These are phyloP conservation scores for Zalerion maritima DNA, from an alignment of 495 filamentous ascomycete genomes.

Conservation along the genomic window DNA sequence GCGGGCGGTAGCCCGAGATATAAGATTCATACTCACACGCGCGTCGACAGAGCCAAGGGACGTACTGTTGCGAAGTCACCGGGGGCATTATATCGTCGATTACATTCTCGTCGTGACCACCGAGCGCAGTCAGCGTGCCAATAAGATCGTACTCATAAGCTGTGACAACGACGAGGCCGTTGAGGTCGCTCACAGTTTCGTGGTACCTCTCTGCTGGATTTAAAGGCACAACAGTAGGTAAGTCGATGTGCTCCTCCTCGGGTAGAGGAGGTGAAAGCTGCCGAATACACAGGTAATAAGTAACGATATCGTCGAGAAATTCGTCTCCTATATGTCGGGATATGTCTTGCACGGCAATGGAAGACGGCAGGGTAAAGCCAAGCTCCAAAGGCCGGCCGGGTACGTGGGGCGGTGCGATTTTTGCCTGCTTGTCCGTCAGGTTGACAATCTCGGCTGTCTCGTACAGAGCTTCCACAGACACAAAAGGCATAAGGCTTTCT, in stretches of 20 bases:
- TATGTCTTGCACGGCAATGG: slow-evolving; percentile 1
- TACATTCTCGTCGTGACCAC: background rate
- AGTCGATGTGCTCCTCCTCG: slow-evolving; percentile 2
- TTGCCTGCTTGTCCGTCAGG: background rate
- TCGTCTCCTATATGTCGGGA: slow-evolving; percentile 2
- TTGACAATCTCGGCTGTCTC: slow-evolving; percentile 3
- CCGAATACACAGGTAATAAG: slow-evolving; percentile 1
- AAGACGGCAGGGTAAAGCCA: slow-evolving; percentile 2
- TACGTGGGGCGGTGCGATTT: slow-evolving; percentile 2
- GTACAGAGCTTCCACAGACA: slow-evolving; percentile 3
- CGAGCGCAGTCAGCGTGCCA: background rate
- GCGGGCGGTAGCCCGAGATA: slow-evolving; percentile 3
- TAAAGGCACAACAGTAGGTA: background rate
- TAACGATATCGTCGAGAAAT: slow-evolving; percentile 2
- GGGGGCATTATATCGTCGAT: slow-evolving; percentile 1
- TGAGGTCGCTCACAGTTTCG: slow-evolving; percentile 1
- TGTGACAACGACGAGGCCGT: background rate
- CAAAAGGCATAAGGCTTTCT: background rate
- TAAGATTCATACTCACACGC: slow-evolving; percentile 3
- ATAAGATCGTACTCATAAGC: background rate
- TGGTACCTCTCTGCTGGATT: background rate
- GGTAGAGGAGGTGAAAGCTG: slow-evolving; percentile 3
- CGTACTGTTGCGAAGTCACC: background rate
- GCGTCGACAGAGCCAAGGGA: slow-evolving; percentile 4
- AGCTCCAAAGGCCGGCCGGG: slow-evolving; percentile 3